Percentiles rank a stretch among this genome's conserved stretches.
phyloP scores from a whole-genome alignment of 495 filamentous ascomycete species.

The Penicillium tannophilum region DNA sequence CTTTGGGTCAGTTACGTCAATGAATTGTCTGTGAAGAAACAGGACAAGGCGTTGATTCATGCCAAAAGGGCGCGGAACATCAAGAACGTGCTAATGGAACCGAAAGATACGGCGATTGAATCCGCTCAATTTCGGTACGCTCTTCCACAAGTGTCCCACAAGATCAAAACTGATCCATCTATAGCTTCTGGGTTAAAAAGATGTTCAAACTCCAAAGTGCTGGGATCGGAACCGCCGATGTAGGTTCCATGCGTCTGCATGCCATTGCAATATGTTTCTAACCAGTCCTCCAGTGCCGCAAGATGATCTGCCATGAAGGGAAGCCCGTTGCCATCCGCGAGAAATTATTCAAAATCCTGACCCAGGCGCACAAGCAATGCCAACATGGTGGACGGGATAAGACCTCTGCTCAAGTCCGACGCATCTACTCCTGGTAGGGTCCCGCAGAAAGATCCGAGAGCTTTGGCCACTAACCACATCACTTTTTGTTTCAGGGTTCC shows the following conservation, averaged over 20 bases:
- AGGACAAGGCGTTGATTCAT: conserved; percentile 61
- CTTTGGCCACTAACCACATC: background rate
- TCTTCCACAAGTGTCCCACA: background rate
- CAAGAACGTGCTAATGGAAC: conserved; percentile 53
- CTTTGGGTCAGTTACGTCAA: conserved; percentile 44
- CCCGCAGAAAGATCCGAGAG: background rate
- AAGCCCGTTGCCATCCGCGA: conserved; percentile 63
- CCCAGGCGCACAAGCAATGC: conserved; percentile 57
- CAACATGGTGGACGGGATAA: conserved; percentile 64
- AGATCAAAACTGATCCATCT: conserved; percentile 13
- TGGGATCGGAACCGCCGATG: conserved; percentile 37
- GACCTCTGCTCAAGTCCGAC: conserved; percentile 59
- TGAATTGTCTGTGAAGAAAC: conserved; percentile 58
- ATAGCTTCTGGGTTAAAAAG: conserved; percentile 62
- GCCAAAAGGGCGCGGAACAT: conserved; percentile 57
- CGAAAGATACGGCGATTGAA: conserved; percentile 60
- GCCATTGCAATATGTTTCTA: conserved; percentile 11
- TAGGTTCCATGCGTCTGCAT: conserved; percentile 20
- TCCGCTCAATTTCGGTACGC: conserved; percentile 57
- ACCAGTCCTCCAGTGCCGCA: conserved; percentile 32
- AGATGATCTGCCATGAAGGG: conserved; percentile 60
- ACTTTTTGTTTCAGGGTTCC: conserved; percentile 48
- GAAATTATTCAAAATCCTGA: conserved; percentile 59
- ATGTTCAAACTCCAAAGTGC: conserved; percentile 57
- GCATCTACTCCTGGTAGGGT: conserved; percentile 59